Percentiles rank a stretch among this genome's conserved stretches.
Evolutionary conservation across 768 basidiomycete species (phyloP).

Genomic region (Podaxis carcinomalis): DNA sequence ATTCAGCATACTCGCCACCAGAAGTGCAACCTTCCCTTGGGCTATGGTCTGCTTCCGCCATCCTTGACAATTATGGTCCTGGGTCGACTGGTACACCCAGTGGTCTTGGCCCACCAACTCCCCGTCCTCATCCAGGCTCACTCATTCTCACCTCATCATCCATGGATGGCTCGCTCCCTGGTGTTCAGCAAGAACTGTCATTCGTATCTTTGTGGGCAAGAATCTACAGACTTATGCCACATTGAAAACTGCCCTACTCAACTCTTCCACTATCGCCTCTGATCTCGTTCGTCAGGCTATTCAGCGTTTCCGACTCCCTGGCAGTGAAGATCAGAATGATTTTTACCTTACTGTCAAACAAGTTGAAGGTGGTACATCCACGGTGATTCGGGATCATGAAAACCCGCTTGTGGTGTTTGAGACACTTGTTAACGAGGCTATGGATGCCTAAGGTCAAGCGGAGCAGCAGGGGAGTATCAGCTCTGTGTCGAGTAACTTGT

Average conservation of each 20-base stretch:
- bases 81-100: not conserved
- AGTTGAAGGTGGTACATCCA: slow-evolving; percentile 81
- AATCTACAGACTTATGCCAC: slow-evolving; percentile 91
- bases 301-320: slow-evolving; percentile 85
- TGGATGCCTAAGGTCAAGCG: slow-evolving; percentile 84
- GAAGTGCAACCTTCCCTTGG: slow-evolving; percentile 71
- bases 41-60: not conserved
- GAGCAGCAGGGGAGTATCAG: slow-evolving; percentile 89
- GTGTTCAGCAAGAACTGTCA: slow-evolving; percentile 72
- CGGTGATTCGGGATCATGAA: slow-evolving; percentile 66
- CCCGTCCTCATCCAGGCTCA: slow-evolving; percentile 71
- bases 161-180: slow-evolving; percentile 56
- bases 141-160: slow-evolving; percentile 61
- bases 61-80: not conserved
- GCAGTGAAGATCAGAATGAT: slow-evolving; percentile 52
- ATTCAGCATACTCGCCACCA: slow-evolving; percentile 75
- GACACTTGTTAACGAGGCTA: slow-evolving; percentile 73
- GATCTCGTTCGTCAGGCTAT: slow-evolving; percentile 91
- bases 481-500: slow-evolving; percentile 88
- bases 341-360: slow-evolving; percentile 95
- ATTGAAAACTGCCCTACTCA: slow-evolving; percentile 96
- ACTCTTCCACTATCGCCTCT: slow-evolving; percentile 74
- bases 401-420: slow-evolving; percentile 91
- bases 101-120: slow-evolving; percentile 58
- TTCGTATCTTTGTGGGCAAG: slow-evolving; percentile 93